phyloP scores from a whole-genome alignment of 495 filamentous ascomycete genomes.

The Penicillium chermesinum region DNA sequence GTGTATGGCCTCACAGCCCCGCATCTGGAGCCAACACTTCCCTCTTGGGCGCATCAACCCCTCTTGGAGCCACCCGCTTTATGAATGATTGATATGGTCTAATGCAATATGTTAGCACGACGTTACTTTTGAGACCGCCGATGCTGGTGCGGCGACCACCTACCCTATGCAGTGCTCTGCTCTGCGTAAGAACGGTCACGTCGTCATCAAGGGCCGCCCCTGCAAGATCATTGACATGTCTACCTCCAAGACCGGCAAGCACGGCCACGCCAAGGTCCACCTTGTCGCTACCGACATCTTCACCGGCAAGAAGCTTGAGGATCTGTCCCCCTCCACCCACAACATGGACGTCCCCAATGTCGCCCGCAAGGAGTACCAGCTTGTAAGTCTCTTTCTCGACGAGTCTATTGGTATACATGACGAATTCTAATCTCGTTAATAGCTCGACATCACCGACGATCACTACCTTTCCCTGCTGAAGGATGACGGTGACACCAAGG shows the following conservation, averaged over 20 bases:
- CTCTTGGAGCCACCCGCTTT: not conserved
- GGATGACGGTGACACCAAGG: conserved; percentile 76
- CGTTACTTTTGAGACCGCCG: conserved; percentile 82
- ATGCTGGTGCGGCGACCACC: conserved; percentile 90
- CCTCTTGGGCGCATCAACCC: conserved; percentile 17
- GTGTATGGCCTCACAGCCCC: conserved; percentile 19
- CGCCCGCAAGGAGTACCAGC: conserved; percentile 81
- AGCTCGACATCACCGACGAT: conserved; percentile 88
- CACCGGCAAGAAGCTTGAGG: conserved; percentile 98
- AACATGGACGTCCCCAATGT: conserved; percentile 99
- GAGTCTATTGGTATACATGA: not conserved
- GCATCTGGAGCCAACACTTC: conserved; percentile 28
- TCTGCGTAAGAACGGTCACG: conserved; percentile 95
- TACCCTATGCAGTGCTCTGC: conserved; percentile 99
- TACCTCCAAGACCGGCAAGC: conserved; percentile 99
- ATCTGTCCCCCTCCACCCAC: conserved; percentile 99
- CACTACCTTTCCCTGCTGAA: conserved; percentile 85
- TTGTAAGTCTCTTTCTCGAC: conserved; percentile 56
- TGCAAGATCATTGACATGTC: conserved; percentile 99
- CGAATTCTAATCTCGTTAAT: not conserved
- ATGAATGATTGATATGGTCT: not conserved
- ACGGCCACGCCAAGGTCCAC: conserved; percentile 99
- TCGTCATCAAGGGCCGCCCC: conserved; percentile 95
- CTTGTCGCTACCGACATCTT: conserved; percentile 97
- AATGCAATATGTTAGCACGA: conserved; percentile 59